Evolutionary conservation across 306 rosid species (phyloP), one percentile per base, ranked within the genome.

Genomic region (Crotalaria pallida): DNA sequence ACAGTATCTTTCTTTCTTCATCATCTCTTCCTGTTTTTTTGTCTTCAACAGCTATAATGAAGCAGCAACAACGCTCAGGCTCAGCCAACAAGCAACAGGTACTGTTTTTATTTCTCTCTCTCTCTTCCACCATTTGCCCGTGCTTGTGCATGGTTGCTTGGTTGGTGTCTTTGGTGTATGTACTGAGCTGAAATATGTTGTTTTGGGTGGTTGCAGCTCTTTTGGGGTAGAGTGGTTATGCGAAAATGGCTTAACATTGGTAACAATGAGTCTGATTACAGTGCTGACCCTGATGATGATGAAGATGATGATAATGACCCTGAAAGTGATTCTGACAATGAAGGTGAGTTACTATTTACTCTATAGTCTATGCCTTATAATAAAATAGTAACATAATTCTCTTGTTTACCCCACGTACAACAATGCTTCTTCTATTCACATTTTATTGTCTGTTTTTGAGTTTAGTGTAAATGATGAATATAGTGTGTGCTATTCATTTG

Each of bases 231-330:
- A 56, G 77, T 84, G 63, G 87, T 93, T 16, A 65, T 90, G 83
- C 84, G 92, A 21, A 93, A 93, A 84, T 93, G 86, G 98, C 86
- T 93, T 58, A 78, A 90, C 77, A 81, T 93, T 82, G 72, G 80
- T 8, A 78, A 57, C 53, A 63, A 76, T 55, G 83, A 88, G 13
- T 79, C 96, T 21, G 89, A 87, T 77, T 88, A 77, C 81, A 80
- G 85, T 27, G 91, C 96, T 70, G 96, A 93, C 59, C 62, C 89
- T 16, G 93, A 85, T 17, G 96, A 82, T 7, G 87, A 82, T 33
- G 68, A 63, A 70, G n/a, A n/a, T 15, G n/a, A 43, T 3, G 70
- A 65, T 0, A 81, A 60, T 5, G 81, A 87, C 33, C 58, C 69
- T 48, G 81, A 78, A 11, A 58, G 68, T 52, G 88, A 80, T 53